A percentile compares a stretch with the other conserved stretches of the same genome.
phyloP scores from a whole-genome alignment of 305 asterid genomes.

The Withania somnifera region DNA sequence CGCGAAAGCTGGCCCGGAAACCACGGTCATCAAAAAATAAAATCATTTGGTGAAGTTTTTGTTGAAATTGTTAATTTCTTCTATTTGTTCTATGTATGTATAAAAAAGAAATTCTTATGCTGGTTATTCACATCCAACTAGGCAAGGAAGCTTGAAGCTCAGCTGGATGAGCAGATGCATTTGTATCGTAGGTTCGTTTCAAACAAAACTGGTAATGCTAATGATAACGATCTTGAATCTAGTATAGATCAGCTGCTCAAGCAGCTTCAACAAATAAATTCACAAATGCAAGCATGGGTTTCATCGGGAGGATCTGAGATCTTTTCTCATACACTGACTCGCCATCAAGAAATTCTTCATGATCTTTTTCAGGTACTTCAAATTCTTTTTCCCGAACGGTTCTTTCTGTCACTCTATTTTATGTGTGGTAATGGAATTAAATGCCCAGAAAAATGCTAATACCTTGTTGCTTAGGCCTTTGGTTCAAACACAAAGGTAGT shows the following conservation, averaged over 20 bases:
- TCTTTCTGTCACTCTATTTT: background rate
- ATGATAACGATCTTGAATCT: slow-evolving; percentile 58
- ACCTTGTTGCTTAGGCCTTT: background rate
- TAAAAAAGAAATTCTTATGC: background rate
- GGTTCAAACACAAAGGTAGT: background rate
- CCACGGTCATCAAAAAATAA: too few relatives aligned
- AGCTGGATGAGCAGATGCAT: slow-evolving; percentile 93
- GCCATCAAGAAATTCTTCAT: slow-evolving; percentile 93
- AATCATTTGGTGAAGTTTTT: background rate
- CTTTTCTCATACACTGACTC: slow-evolving; percentile 87
- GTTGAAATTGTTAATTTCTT: background rate
- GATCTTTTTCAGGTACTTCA: slow-evolving; percentile 74
- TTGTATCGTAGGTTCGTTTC: slow-evolving; percentile 68
- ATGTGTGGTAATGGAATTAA: background rate
- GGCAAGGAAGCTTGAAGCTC: slow-evolving; percentile 93
- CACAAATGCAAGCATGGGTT: slow-evolving; percentile 97
- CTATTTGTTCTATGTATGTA: background rate
- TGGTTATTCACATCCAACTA: slow-evolving; percentile 15
- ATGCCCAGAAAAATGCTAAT: background rate
- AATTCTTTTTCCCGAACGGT: background rate
- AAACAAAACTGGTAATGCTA: slow-evolving; percentile 42
- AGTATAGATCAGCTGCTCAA: slow-evolving; percentile 72
- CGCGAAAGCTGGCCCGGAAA: too few relatives aligned
- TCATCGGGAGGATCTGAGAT: slow-evolving; percentile 98
- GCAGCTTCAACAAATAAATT: slow-evolving; percentile 76